Evolutionary conservation across 1,139 yeast species (phyloP).

Genomic region (Arxiozyma telluris): DNA sequence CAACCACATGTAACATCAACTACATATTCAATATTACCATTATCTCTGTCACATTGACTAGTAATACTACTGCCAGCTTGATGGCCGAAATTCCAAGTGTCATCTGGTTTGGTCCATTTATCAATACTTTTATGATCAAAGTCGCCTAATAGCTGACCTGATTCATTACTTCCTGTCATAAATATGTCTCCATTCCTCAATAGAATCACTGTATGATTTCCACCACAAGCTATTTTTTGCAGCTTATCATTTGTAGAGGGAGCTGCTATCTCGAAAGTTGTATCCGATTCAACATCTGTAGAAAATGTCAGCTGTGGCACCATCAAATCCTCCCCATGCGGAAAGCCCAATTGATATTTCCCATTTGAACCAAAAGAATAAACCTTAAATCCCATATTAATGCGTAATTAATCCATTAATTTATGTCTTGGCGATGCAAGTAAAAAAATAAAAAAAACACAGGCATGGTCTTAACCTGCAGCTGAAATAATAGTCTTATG

Average conservation of each 20-base stretch:
- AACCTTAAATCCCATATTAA: constrained; percentile 11
- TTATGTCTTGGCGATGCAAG: no score
- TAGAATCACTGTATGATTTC: constrained; percentile 71
- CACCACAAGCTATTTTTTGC: constrained; percentile 57
- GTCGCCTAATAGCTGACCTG: constrained; percentile 37
- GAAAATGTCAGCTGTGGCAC: constrained; percentile 18
- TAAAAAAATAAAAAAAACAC: no score
- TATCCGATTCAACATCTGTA: neutral
- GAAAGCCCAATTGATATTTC: constrained; percentile 60
- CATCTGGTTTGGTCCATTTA: constrained; percentile 2
- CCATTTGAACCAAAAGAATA: constrained; percentile 80
- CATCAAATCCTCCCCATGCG: constrained; percentile 45
- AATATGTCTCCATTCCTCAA: constrained; percentile 44
- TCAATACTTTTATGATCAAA: constrained; percentile 7
- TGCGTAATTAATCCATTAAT: neutral
- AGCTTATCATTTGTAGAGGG: constrained; percentile 23
- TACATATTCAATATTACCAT: neutral
- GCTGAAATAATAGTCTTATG: no score
- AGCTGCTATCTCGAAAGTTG: neutral
- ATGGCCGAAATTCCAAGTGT: constrained; percentile 2
- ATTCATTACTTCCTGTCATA: constrained; percentile 51
- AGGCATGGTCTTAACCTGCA: no score
- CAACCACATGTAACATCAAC: constrained; percentile 48
- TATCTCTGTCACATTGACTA: neutral
- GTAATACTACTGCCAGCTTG: neutral